Evolutionary conservation across 2,329 filamentous ascomycete genomes (phyloP).

Genomic region (Curvularia lunata): DNA sequence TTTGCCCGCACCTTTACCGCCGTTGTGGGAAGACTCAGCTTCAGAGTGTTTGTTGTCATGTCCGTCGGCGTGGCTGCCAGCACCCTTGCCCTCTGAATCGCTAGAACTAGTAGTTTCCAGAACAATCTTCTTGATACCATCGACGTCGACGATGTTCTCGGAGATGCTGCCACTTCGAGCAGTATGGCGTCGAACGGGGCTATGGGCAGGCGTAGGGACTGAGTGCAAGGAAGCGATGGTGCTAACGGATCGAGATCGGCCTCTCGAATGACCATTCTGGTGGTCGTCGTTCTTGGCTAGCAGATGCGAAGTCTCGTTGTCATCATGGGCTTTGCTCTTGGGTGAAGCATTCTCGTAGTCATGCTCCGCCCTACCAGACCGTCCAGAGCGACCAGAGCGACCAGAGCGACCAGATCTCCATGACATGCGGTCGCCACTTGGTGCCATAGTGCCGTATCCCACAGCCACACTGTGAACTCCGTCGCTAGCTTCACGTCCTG

Average conservation of each 20-base stretch:
- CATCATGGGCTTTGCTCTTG: constrained; percentile 19
- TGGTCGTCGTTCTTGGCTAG: constrained; percentile 24
- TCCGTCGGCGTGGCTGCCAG: constrained; percentile 28
- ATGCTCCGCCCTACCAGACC: constrained; percentile 10
- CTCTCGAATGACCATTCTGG: constrained; percentile 11
- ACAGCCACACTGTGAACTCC: constrained; percentile 65
- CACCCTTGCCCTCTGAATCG: constrained; percentile 46
- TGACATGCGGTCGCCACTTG: constrained; percentile 36
- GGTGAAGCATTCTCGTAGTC: constrained; percentile 35
- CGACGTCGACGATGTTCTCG: constrained; percentile 75
- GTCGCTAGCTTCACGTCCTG: constrained; percentile 66
- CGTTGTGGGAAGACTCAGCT: constrained; percentile 28
- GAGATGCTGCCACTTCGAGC: constrained; percentile 79
- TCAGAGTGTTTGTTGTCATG: constrained; percentile 29
- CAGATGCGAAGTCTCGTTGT: constrained; percentile 26
- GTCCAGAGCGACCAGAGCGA: constrained; percentile 23
- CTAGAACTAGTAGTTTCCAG: constrained; percentile 70
- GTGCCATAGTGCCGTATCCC: constrained; percentile 54
- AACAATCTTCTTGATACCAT: constrained; percentile 77
- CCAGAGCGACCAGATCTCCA: constrained; percentile 35
- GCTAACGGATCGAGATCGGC: constrained; percentile 35
- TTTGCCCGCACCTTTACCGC: constrained; percentile 34
- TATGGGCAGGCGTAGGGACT: constrained; percentile 29
- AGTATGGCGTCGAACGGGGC: constrained; percentile 51
- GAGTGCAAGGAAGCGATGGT: constrained; percentile 45